These are phyloP conservation scores for Clonostachys sp. DNA, from an alignment of 2,329 filamentous ascomycete species.

Conservation along the genomic window DNA sequence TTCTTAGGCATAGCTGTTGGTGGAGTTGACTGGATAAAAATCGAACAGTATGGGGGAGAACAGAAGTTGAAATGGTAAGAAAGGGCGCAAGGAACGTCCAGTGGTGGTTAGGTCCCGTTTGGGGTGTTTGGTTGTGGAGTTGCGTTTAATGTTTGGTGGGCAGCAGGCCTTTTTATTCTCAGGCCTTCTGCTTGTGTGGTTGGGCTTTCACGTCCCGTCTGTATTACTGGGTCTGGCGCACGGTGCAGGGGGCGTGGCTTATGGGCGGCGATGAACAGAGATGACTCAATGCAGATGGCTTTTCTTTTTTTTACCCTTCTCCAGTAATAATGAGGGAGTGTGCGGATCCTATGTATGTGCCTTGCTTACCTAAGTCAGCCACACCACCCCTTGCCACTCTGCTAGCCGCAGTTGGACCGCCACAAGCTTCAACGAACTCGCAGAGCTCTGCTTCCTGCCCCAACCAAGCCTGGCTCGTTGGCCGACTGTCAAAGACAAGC, in stretches of 20 bases:
- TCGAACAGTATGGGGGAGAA: neutral
- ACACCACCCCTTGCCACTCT: too few relatives aligned
- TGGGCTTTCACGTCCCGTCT: neutral
- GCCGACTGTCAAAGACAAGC: neutral
- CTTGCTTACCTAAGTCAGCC: too few relatives aligned
- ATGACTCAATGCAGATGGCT: too few relatives aligned
- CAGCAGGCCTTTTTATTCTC: neutral
- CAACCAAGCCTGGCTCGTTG: neutral
- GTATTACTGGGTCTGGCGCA: neutral
- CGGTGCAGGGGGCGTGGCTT: too few relatives aligned
- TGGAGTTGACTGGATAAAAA: slow-evolving; percentile 5
- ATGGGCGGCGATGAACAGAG: too few relatives aligned
- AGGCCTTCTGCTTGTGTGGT: neutral
- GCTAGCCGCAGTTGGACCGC: too few relatives aligned
- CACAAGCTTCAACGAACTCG: neutral
- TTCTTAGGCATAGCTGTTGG: slow-evolving; percentile 81
- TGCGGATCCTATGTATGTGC: too few relatives aligned
- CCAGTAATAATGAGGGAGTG: too few relatives aligned
- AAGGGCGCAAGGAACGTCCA: neutral
- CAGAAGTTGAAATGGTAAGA: slow-evolving; percentile 1
- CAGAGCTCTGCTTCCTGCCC: neutral
- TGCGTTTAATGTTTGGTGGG: slow-evolving; percentile 1
- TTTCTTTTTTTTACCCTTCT: too few relatives aligned
- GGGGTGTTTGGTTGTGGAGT: slow-evolving; percentile 1
- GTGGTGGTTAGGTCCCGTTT: slow-evolving; percentile 1